Percentiles rank a stretch among this genome's conserved stretches.
Conservation (phyloP, 2,329 filamentous ascomycete species). For the Alternaria ventricosa region DNA sequence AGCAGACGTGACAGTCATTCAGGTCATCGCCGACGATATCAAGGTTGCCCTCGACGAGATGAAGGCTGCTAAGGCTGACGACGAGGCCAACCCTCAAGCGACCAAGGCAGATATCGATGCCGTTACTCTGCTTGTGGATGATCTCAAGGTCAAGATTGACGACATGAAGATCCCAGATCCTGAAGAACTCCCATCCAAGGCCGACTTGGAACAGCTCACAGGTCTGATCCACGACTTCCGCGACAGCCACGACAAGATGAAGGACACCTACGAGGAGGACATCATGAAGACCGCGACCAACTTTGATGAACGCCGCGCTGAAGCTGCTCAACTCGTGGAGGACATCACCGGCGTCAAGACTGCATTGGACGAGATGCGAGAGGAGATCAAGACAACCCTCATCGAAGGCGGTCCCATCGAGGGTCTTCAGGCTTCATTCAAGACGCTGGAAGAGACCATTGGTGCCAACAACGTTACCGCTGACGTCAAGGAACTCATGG, state of each 20-base stretch:
- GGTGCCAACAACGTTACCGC: constrained; percentile 54
- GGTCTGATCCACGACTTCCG: constrained; percentile 59
- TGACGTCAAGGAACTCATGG: constrained; percentile 67
- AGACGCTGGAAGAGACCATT: constrained; percentile 73
- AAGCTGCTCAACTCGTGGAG: constrained; percentile 79
- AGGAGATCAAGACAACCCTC: constrained; percentile 76
- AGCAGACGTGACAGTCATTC: constrained; percentile 78
- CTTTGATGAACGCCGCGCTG: constrained; percentile 82
- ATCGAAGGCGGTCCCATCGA: constrained; percentile 73
- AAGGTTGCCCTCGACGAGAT: constrained; percentile 76
- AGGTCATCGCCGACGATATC: constrained; percentile 79
- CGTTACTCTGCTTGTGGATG: constrained; percentile 80
- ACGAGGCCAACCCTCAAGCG: constrained; percentile 65
- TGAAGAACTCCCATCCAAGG: constrained; percentile 74
- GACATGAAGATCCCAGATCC: constrained; percentile 75
- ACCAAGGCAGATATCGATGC: constrained; percentile 83
- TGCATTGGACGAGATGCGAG: constrained; percentile 79
- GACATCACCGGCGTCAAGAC: constrained; percentile 79
- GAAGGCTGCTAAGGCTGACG: constrained; percentile 56
- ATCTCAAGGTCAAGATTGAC: constrained; percentile 80
- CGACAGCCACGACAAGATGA: constrained; percentile 70
- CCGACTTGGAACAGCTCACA: constrained; percentile 72
- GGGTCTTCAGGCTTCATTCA: constrained; percentile 64
- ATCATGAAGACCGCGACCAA: constrained; percentile 77
- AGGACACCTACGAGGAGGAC: constrained; percentile 74